Percentiles rank a stretch among this genome's conserved stretches.
phyloP scores from a whole-genome alignment of 352 stramenopile species.

The Globisporangium abappressorium region DNA sequence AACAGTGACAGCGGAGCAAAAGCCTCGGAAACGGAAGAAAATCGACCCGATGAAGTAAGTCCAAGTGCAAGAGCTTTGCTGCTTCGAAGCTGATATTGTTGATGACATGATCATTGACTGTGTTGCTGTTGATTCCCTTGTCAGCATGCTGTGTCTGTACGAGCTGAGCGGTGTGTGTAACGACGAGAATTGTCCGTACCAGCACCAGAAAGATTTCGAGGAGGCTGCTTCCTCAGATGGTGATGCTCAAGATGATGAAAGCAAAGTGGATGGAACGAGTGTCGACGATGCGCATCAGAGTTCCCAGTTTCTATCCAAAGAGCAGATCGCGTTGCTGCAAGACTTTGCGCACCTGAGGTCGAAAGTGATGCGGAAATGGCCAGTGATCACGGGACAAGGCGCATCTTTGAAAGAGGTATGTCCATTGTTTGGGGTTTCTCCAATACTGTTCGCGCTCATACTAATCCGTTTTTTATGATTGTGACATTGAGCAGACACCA shows the following conservation, averaged over 20 bases:
- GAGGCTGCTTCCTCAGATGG: background rate
- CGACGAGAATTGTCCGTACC: slow-evolving; percentile 61
- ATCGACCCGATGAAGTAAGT: slow-evolving; percentile 62
- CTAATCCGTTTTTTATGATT: background rate
- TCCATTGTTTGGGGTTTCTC: background rate
- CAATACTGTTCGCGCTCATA: background rate
- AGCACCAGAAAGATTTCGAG: slow-evolving; percentile 63
- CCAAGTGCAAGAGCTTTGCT: background rate
- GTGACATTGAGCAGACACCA: background rate
- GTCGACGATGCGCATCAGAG: background rate
- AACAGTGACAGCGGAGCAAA: background rate
- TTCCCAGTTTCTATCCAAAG: slow-evolving; percentile 11
- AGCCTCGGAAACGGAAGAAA: slow-evolving; percentile 16
- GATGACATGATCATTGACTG: background rate
- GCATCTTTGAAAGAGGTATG: background rate
- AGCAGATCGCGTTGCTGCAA: slow-evolving; percentile 35
- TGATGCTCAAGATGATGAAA: slow-evolving; percentile 7
- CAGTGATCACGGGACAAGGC: slow-evolving; percentile 27
- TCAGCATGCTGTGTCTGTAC: slow-evolving; percentile 66
- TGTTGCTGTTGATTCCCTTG: background rate
- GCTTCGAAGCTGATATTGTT: background rate
- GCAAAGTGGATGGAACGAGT: background rate
- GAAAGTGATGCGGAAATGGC: slow-evolving; percentile 41
- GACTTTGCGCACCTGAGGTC: slow-evolving; percentile 36
- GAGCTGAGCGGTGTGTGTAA: slow-evolving; percentile 78